Conservation (phyloP, 2,329 filamentous ascomycete species). For the Colletotrichum noveboracense region DNA sequence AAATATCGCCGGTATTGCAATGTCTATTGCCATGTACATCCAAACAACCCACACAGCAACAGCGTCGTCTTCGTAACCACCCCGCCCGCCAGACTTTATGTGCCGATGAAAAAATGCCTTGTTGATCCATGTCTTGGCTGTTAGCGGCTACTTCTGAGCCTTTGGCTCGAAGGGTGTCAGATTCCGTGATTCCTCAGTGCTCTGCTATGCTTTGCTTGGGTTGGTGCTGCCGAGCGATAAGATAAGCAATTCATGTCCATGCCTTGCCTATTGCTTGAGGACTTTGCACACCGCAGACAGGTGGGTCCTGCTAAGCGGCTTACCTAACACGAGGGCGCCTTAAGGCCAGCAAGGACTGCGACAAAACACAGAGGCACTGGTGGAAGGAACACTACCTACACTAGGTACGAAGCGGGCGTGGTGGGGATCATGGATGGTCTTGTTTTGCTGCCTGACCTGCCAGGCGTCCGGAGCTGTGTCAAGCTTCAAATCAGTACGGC, state of each 20-base stretch:
- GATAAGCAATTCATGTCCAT: neutral
- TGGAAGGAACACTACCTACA: neutral
- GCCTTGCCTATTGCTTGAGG: neutral
- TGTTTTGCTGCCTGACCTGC: neutral
- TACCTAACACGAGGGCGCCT: neutral
- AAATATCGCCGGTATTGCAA: neutral
- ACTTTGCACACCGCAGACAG: neutral
- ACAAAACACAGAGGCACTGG: neutral
- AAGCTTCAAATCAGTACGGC: neutral
- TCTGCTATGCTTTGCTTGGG: neutral
- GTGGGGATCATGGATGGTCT: neutral
- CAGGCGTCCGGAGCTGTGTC: neutral
- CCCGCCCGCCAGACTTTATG: slow-evolving; percentile 4
- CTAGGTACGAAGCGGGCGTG: neutral
- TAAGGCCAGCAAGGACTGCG: neutral
- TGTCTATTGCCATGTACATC: neutral
- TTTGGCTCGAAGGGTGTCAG: slow-evolving; percentile 13
- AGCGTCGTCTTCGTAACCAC: neutral
- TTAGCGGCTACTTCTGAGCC: slow-evolving; percentile 10
- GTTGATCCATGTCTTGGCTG: slow-evolving; percentile 18
- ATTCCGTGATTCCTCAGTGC: neutral
- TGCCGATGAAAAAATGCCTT: slow-evolving; percentile 16
- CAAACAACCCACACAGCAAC: neutral
- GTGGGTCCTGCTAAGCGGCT: neutral
- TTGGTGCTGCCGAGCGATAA: neutral